phyloP scores from a whole-genome alignment of 164 flowering plant genomes.

The Chimonanthus salicifolius region DNA sequence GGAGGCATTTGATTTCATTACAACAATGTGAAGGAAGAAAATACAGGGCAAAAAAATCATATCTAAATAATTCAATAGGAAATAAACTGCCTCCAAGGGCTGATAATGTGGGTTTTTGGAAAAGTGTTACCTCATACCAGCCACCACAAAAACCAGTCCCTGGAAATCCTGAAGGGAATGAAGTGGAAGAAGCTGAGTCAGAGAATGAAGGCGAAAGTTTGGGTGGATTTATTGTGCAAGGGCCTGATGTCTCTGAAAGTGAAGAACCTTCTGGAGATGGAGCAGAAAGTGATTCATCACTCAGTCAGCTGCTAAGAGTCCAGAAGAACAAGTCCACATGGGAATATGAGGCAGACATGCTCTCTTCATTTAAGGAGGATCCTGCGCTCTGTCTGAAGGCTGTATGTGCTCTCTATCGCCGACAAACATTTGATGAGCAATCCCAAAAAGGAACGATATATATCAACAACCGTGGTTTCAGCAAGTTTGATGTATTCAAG shows the following conservation, averaged over 20 bases:
- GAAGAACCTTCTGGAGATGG: conserved; percentile 22
- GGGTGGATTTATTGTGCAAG: conserved; percentile 42
- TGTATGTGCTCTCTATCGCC: conserved; percentile 74
- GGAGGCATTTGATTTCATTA: conserved; percentile 26
- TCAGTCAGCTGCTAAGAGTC: conserved; percentile 33
- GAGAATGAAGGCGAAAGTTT: conserved; percentile 43
- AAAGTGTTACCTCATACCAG: conserved; percentile 4
- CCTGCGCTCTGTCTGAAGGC: conserved; percentile 71
- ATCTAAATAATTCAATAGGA: not conserved
- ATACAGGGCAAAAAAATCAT: conserved; percentile 2
- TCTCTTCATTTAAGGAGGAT: conserved; percentile 55
- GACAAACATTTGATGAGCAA: conserved; percentile 49
- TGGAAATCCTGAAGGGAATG: conserved; percentile 20
- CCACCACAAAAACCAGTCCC: conserved; percentile 9
- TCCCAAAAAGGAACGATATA: conserved; percentile 19
- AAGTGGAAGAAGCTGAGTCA: conserved; percentile 26
- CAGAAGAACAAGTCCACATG: conserved; percentile 29
- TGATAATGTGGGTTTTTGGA: not conserved
- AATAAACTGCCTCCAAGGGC: not conserved
- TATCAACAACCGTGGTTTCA: conserved; percentile 47
- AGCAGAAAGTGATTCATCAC: conserved; percentile 12
- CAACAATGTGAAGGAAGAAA: conserved; percentile 18
- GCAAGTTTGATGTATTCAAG: conserved; percentile 53
- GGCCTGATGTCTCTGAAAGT: conserved; percentile 24
- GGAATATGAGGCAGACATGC: conserved; percentile 70